A percentile compares a stretch with the other conserved stretches of the same genome.
Conservation (phyloP, 2,329 filamentous ascomycete genomes). For the Coniosporium tulheliwenetii region DNA sequence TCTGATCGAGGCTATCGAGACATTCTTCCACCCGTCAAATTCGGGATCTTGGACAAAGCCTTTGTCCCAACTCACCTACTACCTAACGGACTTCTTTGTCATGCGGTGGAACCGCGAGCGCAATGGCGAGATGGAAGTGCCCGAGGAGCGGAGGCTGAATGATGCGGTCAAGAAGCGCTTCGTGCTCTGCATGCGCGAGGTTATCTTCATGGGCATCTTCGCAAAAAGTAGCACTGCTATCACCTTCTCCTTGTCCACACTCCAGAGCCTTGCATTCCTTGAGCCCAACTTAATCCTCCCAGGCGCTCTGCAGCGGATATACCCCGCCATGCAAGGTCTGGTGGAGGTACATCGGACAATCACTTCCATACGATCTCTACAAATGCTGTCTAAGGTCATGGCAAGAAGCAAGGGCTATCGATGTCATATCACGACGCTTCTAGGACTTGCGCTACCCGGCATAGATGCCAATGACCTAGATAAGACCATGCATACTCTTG, state of each 20-base stretch:
- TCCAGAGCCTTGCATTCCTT: slow-evolving; percentile 79
- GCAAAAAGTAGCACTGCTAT: slow-evolving; percentile 87
- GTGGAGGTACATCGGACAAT: slow-evolving; percentile 96
- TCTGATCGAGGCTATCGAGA: slow-evolving; percentile 87
- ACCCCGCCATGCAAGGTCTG: slow-evolving; percentile 87
- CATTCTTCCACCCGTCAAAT: slow-evolving; percentile 97
- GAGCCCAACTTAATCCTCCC: slow-evolving; percentile 87
- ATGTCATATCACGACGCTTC: slow-evolving; percentile 83
- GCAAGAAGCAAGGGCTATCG: slow-evolving; percentile 88
- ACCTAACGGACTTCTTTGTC: slow-evolving; percentile 89
- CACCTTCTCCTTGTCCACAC: slow-evolving; percentile 76
- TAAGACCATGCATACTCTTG: slow-evolving; percentile 87
- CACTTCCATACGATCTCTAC: slow-evolving; percentile 78
- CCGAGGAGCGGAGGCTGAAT: slow-evolving; percentile 63
- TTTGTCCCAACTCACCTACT: slow-evolving; percentile 78
- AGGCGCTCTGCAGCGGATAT: slow-evolving; percentile 87
- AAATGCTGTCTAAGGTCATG: slow-evolving; percentile 85
- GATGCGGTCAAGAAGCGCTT: slow-evolving; percentile 75
- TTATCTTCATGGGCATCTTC: slow-evolving; percentile 96
- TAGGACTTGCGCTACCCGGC: slow-evolving; percentile 85
- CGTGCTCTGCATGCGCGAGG: slow-evolving; percentile 75
- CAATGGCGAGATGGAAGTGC: slow-evolving; percentile 79
- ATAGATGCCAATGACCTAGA: slow-evolving; percentile 96
- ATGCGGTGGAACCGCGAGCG: slow-evolving; percentile 95
- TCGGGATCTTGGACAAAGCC: slow-evolving; percentile 83